These are phyloP conservation scores for Canariomyces notabilis DNA, from an alignment of 2,329 filamentous ascomycete genomes.

Conservation along the genomic window DNA sequence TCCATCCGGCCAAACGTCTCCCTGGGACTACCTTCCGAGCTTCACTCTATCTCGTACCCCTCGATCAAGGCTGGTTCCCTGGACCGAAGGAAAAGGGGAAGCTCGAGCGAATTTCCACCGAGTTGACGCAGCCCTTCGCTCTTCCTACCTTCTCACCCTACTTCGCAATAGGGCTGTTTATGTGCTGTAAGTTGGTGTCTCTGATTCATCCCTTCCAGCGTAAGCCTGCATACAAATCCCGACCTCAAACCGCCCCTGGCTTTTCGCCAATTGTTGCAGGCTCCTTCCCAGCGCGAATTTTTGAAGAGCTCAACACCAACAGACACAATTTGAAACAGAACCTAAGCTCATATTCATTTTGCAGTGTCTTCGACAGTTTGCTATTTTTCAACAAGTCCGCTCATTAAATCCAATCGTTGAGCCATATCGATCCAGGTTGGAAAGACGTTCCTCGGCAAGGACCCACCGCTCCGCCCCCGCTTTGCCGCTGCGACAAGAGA, in stretches of 20 bases:
- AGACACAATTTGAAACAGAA: too few species aligned
- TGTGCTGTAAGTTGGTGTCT: too few species aligned
- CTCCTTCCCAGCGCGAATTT: constrained; percentile 1
- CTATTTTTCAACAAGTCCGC: constrained; percentile 14
- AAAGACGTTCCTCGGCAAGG: constrained; percentile 1
- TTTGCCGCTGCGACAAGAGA: constrained; percentile 26
- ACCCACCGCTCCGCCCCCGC: constrained; percentile 23
- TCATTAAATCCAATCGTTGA: too few species aligned
- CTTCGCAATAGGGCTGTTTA: too few species aligned
- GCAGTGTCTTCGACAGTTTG: constrained; percentile 1
- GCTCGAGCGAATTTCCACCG: background rate
- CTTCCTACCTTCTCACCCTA: constrained; percentile 6
- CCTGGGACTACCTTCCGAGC: constrained; percentile 17
- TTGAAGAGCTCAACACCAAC: constrained; percentile 6
- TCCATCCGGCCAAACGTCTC: too few species aligned
- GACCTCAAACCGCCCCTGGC: too few species aligned
- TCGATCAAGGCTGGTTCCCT: constrained; percentile 12
- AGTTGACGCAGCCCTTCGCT: constrained; percentile 4
- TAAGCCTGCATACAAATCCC: constrained; percentile 10
- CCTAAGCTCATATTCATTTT: too few species aligned
- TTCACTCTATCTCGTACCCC: constrained; percentile 18
- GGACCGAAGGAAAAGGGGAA: background rate
- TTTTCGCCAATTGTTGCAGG: too few species aligned
- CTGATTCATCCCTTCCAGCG: too few species aligned
- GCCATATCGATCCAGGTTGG: constrained; percentile 6